phyloP scores from a whole-genome alignment of 1,284 basidiomycete species.

The Apiotrichum montevideense region DNA sequence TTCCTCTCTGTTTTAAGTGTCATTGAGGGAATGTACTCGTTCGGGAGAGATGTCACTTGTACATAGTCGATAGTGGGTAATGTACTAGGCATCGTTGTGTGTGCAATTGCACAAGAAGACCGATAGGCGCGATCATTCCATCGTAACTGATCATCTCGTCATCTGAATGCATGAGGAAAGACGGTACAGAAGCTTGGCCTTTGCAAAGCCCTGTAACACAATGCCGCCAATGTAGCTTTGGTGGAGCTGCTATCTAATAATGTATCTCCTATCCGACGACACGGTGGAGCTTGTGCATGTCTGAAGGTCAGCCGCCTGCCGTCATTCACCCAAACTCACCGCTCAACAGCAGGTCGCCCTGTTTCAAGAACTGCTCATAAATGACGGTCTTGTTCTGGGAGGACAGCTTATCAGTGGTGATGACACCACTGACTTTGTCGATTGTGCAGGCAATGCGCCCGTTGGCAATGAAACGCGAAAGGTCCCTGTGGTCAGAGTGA shows the following conservation, averaged over 20 bases:
- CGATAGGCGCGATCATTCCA: no score
- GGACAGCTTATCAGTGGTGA: slow-evolving; percentile 85
- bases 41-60: slow-evolving; percentile 24
- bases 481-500: slow-evolving; percentile 56
- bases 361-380: slow-evolving; percentile 82
- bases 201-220: no score
- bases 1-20: slow-evolving; percentile 38
- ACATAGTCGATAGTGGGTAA: not conserved
- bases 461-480: slow-evolving; percentile 86
- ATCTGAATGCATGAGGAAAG: no score
- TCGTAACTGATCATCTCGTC: no score
- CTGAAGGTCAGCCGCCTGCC: slow-evolving; percentile 18
- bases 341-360: slow-evolving; percentile 82
- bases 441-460: slow-evolving; percentile 86
- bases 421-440: slow-evolving; percentile 87
- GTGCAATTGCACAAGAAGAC: no score
- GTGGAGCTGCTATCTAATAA: not conserved
- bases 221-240: no score
- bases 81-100: no score
- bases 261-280: slow-evolving; percentile 31
- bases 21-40: slow-evolving; percentile 40
- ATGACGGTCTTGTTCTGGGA: slow-evolving; percentile 71
- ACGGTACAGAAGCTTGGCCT: no score
- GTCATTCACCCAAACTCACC: slow-evolving; percentile 29
- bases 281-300: slow-evolving; percentile 46